These are phyloP conservation scores for Trichosporon faecale DNA, from an alignment of 1,284 basidiomycete species.

Conservation along the genomic window DNA sequence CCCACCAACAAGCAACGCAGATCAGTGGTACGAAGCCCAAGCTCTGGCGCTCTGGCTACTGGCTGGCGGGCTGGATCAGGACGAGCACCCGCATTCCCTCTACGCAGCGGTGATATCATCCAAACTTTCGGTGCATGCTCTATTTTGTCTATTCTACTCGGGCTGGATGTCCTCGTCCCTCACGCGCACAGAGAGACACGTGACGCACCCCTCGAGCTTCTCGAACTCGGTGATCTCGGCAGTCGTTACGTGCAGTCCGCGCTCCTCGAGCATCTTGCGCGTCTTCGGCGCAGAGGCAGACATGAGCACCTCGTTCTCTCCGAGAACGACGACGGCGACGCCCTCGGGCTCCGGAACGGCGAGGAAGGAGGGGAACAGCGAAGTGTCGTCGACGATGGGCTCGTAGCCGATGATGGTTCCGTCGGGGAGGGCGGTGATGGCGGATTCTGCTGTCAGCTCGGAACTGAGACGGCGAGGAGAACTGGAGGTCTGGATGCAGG, in stretches of 20 bases:
- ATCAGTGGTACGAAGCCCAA: not conserved
- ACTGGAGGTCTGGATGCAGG: no score
- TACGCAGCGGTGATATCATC: not conserved
- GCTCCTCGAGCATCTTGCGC: conserved; percentile 4
- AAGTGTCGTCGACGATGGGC: conserved; percentile 17
- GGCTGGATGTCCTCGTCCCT: not conserved
- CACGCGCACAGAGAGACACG: conserved; percentile 16
- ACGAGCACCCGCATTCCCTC: not conserved
- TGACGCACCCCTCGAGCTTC: conserved; percentile 19
- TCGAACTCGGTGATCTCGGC: conserved; percentile 15
- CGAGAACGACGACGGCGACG: not conserved
- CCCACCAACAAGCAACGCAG: no score
- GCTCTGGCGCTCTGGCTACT: no score
- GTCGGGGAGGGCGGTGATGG: conserved; percentile 17
- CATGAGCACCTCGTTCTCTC: conserved; percentile 14
- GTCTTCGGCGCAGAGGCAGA: conserved; percentile 14
- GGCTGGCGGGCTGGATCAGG: no score
- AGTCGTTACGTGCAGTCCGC: conserved; percentile 14
- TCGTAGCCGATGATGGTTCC: conserved; percentile 18
- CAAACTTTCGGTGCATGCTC: not conserved
- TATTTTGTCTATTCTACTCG: not conserved
- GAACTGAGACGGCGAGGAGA: no score
- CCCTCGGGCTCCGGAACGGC: conserved; percentile 11
- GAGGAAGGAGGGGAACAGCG: conserved; percentile 16
- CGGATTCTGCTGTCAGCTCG: conserved; percentile 10